Base-by-base conservation (phyloP, 352 stramenopile species). In the Thalassiosira livingstoniorum region DNA sequence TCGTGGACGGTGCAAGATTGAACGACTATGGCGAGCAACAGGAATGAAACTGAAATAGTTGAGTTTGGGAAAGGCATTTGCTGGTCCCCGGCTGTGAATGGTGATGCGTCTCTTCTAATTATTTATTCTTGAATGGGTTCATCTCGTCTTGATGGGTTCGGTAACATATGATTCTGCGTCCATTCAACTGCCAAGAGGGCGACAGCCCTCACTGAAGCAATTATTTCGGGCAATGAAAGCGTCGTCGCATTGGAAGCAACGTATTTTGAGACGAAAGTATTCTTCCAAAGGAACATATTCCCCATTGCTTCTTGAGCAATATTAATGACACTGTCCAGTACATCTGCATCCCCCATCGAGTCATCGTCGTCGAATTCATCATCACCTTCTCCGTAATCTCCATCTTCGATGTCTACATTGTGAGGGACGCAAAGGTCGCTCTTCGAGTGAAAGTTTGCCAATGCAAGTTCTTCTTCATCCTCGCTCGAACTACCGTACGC, bases 91-190 rank as follows among this genome's bases (percentile, higher is more conserved):
- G n/a, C n/a, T n/a, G n/a, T n/a, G n/a, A n/a, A n/a, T n/a, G n/a
- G n/a, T n/a, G n/a, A n/a, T n/a, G n/a, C n/a, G n/a, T n/a, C n/a
- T n/a, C n/a, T n/a, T n/a, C n/a, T n/a, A n/a, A n/a, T n/a, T n/a
- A n/a, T n/a, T n/a, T n/a, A n/a, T n/a, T n/a, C n/a, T n/a, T n/a
- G n/a, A n/a, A n/a, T n/a, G n/a, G n/a, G n/a, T n/a, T n/a, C n/a
- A n/a, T n/a, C n/a, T n/a, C n/a, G n/a, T n/a, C n/a, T n/a, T n/a
- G n/a, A n/a, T n/a, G n/a, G n/a, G n/a, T n/a, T n/a, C n/a, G 27
- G 21, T 51, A 65, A 47, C 31, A 63, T 62, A 51, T 74, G 62
- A 43, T 71, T 57, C 5, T 51, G 18, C 53, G 60, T 68, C 34
- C 60, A 21, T n/a, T 57, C 35, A 55, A 53, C 39, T 15, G 39